Conservation (phyloP, 306 rosid genomes). For the Glycyrrhiza uralensis region DNA sequence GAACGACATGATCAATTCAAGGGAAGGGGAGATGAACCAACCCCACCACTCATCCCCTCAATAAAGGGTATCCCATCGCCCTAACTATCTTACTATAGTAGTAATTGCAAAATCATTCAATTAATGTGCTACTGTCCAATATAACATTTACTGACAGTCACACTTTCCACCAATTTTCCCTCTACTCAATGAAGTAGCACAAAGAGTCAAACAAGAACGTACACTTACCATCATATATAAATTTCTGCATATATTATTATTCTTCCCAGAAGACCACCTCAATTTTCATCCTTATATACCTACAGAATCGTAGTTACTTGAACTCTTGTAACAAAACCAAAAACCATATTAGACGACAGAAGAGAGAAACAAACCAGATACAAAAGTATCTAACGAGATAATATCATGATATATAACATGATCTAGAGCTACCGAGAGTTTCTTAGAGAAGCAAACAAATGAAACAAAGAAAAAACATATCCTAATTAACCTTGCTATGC, state of each 20-base stretch:
- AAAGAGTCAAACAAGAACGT: conserved; percentile 19
- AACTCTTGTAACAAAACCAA: neutral
- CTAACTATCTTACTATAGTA: neutral
- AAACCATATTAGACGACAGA: neutral
- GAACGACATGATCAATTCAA: neutral
- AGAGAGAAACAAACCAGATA: conserved; percentile 21
- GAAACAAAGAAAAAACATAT: conserved; percentile 1
- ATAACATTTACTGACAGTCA: neutral
- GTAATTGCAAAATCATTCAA: conserved; percentile 12
- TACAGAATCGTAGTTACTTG: neutral
- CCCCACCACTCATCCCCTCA: conserved; percentile 24
- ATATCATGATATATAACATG: neutral
- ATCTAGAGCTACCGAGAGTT: neutral
- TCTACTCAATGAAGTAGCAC: no score
- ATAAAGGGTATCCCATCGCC: neutral
- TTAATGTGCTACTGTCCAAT: conserved; percentile 18
- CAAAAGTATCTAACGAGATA: neutral
- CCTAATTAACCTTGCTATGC: conserved; percentile 32
- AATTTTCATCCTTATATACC: conserved; percentile 21
- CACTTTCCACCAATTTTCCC: neutral
- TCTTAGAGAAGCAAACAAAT: conserved; percentile 21
- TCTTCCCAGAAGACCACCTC: conserved; percentile 21
- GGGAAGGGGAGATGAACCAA: conserved; percentile 29
- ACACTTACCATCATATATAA: conserved; percentile 25
- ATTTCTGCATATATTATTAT: conserved; percentile 8